Base-by-base conservation (phyloP, 2,329 filamentous ascomycete genomes). In the Aureobasidium sp. region DNA sequence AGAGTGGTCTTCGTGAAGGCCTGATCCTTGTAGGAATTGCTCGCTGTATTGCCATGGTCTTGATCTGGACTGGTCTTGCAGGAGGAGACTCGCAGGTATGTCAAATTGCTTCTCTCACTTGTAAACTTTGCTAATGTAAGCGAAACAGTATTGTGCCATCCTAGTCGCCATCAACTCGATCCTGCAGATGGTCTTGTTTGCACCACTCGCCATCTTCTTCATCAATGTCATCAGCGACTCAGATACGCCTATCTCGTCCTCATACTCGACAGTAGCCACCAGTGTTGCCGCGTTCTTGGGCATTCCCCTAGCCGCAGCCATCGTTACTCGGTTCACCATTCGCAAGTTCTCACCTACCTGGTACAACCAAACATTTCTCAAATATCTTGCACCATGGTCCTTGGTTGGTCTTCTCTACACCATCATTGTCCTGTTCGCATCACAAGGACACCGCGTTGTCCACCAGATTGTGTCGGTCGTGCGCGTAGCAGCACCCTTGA, bases 331-430 rank as follows among this genome's bases (percentile, higher is more conserved):
- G 0, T 79, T 92, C 64, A 69, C 72, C 0, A 73, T 95, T 6
- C 82, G 85, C 2, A 74, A 70, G 0, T 46, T 86, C 0, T 72
- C 82, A 4, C 83, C 85, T 3, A 73, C 80, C 0, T 87, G 83
- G 79, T 96, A 91, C 71, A 80, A 90, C 41, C 71, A 77, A 2
- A 78, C 82, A 3, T 94, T 96, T 71, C 72, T 96, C n/a, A 83
- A 81, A 37, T 86, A 82, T 70, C 78, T 85, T 2, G 82, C 85
- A 0, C 91, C 91, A 0, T 87, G 84, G 80, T 93, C 89, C 0
- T 80, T 96, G 2, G 84, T 96, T 66, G 91, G 91, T 0, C 80
- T 97, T 5, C 77, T 96, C 0, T 96, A 92, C 77, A 96, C 91
- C 1, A 94, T 96, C 67, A 74, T 94, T 7, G 86, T 96, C 0